Evolutionary conservation across 2,329 filamentous ascomycete species (phyloP).

Genomic region (Aureobasidium pullulans): DNA sequence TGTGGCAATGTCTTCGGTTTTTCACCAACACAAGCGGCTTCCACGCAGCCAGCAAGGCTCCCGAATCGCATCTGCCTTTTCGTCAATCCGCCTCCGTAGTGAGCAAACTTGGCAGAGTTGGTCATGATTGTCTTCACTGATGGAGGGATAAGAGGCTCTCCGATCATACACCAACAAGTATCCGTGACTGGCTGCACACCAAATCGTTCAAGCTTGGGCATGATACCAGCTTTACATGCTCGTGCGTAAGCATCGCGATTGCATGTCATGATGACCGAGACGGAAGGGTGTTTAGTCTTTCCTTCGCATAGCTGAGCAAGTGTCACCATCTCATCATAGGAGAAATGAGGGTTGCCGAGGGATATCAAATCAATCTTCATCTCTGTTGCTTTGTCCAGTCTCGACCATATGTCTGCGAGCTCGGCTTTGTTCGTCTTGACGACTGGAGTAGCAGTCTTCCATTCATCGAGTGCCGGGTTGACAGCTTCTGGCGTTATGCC

Average conservation of each 20-base stretch:
- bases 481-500: constrained; percentile 35
- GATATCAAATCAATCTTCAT: constrained; percentile 32
- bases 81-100: constrained; percentile 31
- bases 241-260: constrained; percentile 19
- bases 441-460: background rate
- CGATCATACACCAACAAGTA: constrained; percentile 44
- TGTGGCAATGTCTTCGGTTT: no score
- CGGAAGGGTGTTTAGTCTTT: constrained; percentile 18
- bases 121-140: constrained; percentile 32
- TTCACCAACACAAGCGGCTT: constrained; percentile 17
- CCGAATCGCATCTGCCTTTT: constrained; percentile 21
- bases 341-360: constrained; percentile 41
- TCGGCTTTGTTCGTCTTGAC: background rate
- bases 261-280: constrained; percentile 9
- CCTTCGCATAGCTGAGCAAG: constrained; percentile 27
- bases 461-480: background rate
- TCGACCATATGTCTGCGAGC: constrained; percentile 2
- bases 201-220: constrained; percentile 29
- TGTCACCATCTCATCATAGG: constrained; percentile 29
- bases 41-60: constrained; percentile 21
- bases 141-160: constrained; percentile 31
- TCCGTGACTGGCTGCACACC: constrained; percentile 37
- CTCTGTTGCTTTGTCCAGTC: constrained; percentile 15
- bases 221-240: constrained; percentile 25
- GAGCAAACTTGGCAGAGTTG: constrained; percentile 42